phyloP scores from a whole-genome alignment of 2,329 filamentous ascomycete species.

The Pyricularia pennisetigena region DNA sequence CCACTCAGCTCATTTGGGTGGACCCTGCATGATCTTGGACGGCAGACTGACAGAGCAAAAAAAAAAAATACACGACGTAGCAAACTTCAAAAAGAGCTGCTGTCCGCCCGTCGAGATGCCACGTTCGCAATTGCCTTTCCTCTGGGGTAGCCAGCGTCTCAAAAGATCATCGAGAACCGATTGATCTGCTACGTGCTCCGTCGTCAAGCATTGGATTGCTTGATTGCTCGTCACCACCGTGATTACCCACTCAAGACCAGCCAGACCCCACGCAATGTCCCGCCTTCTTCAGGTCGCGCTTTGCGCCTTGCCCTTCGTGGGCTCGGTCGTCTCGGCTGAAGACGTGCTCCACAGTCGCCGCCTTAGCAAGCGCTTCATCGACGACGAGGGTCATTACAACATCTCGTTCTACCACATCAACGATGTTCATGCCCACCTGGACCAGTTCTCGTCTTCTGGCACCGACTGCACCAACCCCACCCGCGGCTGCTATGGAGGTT shows the following conservation, averaged over 20 bases:
- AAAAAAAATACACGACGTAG: background rate
- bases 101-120: background rate
- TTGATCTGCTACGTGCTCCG: background rate
- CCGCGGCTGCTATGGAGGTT: slow-evolving; percentile 53
- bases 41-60: background rate
- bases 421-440: slow-evolving; percentile 58
- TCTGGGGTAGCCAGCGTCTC: background rate
- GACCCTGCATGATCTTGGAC: background rate
- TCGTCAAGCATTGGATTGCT: background rate
- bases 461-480: slow-evolving; percentile 48
- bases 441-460: slow-evolving; percentile 51
- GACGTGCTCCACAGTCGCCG: slow-evolving; percentile 40
- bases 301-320: slow-evolving; percentile 23
- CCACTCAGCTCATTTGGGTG: background rate
- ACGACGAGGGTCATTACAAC: slow-evolving; percentile 40
- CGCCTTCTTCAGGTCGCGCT: slow-evolving; percentile 1
- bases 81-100: background rate
- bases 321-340: slow-evolving; percentile 32
- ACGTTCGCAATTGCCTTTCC: background rate
- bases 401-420: slow-evolving; percentile 61
- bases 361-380: slow-evolving; percentile 34
- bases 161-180: background rate
- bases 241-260: background rate
- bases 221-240: background rate
- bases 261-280: background rate